Evolutionary conservation across 2,329 filamentous ascomycete species (phyloP).

Genomic region (Cryphonectria carpinicola): DNA sequence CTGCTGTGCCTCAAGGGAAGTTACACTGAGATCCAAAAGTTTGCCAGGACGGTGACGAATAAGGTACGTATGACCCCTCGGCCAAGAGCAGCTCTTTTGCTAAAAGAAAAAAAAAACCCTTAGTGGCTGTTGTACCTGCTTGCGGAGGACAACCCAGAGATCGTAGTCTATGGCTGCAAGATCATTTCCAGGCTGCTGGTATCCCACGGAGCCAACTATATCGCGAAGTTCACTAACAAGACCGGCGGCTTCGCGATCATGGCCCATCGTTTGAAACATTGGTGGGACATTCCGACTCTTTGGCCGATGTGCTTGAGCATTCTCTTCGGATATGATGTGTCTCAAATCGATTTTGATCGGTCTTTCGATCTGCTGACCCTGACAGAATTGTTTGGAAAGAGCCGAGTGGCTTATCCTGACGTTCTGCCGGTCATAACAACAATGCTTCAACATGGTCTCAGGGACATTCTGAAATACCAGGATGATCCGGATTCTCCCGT

Average conservation of each 20-base stretch:
- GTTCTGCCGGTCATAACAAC: constrained; percentile 78
- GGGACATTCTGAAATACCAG: constrained; percentile 67
- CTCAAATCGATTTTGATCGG: constrained; percentile 71
- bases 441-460: constrained; percentile 86
- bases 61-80: constrained; percentile 62
- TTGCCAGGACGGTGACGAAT: constrained; percentile 92
- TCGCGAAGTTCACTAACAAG: constrained; percentile 80
- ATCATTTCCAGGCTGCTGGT: constrained; percentile 84
- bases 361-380: constrained; percentile 77
- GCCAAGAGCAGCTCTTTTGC: background rate
- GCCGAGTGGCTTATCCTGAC: constrained; percentile 74
- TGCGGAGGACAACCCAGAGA: constrained; percentile 81
- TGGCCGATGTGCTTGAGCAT: constrained; percentile 91
- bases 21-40: constrained; percentile 74
- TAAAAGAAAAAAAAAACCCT: background rate
- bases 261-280: constrained; percentile 78
- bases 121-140: constrained; percentile 92
- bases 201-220: constrained; percentile 80
- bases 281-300: constrained; percentile 84
- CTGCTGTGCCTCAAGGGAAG: constrained; percentile 77
- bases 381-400: constrained; percentile 71
- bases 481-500: constrained; percentile 61
- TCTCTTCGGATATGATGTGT: constrained; percentile 82
- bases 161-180: constrained; percentile 78
- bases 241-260: constrained; percentile 88